These are phyloP conservation scores for Tolypocladium amazonense DNA, from an alignment of 2,329 filamentous ascomycete genomes.

Conservation along the genomic window DNA sequence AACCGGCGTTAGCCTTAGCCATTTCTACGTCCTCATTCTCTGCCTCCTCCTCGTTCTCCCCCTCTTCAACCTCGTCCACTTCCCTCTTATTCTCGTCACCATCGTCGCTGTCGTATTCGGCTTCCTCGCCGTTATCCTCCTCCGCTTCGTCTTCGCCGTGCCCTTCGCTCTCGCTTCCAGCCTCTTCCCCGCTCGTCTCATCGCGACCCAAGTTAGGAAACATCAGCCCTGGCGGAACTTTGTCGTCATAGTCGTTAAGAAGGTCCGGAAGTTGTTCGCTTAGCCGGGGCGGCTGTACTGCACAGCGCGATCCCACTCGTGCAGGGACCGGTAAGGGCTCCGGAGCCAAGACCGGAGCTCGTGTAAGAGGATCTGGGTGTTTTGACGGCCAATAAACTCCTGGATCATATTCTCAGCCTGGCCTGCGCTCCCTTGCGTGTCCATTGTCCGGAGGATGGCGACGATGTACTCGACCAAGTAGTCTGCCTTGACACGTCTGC, in stretches of 20 bases:
- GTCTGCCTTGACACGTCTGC: too few species aligned
- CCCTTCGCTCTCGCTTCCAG: neutral
- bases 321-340: too few species aligned
- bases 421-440: too few species aligned
- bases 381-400: too few species aligned
- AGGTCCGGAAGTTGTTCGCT: conserved; percentile 34
- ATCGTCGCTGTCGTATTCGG: conserved; percentile 1
- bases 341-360: too few species aligned
- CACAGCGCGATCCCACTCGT: too few species aligned
- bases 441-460: too few species aligned
- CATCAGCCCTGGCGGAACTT: conserved; percentile 41
- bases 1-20: neutral
- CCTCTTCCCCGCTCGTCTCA: conserved; percentile 16
- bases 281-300: too few species aligned
- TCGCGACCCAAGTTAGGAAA: conserved; percentile 36
- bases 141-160: conserved; percentile 5
- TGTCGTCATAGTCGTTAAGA: conserved; percentile 45
- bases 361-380: too few species aligned
- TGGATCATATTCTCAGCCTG: too few species aligned
- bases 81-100: conserved; percentile 4
- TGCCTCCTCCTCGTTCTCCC: conserved; percentile 4
- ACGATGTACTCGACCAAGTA: too few species aligned
- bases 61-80: conserved; percentile 5
- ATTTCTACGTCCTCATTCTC: conserved; percentile 1
- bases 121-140: neutral